Conservation (phyloP, 495 filamentous ascomycete species). For the Daldinia childiae region DNA sequence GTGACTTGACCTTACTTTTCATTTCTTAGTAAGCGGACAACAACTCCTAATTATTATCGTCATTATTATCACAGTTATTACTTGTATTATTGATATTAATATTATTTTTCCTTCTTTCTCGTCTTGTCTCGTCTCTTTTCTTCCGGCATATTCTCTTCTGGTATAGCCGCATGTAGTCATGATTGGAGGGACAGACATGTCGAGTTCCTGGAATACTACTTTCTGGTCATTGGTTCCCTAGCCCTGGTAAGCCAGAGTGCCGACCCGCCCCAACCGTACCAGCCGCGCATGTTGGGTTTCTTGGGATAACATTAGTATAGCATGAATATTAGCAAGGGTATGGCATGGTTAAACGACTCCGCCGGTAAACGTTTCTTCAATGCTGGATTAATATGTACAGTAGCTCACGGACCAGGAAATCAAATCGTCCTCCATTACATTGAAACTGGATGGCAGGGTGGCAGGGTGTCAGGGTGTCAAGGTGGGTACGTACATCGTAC, state of each 20-base stretch:
- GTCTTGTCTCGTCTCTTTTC: neutral
- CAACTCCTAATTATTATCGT: neutral
- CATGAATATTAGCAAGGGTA: neutral
- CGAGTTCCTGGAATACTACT: neutral
- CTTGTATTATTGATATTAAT: neutral
- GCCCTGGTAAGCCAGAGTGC: slow-evolving; percentile 1
- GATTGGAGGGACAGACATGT: neutral
- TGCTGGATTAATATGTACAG: neutral
- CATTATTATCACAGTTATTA: neutral
- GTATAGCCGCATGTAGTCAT: neutral
- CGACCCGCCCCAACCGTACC: neutral
- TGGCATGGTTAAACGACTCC: neutral
- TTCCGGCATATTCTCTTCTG: neutral
- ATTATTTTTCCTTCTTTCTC: neutral
- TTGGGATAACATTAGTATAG: neutral
- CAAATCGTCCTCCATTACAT: neutral
- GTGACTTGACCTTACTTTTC: slow-evolving; percentile 13
- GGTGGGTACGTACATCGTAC: neutral
- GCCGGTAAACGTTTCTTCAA: neutral
- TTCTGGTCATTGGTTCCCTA: neutral
- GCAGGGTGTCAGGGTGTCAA: neutral
- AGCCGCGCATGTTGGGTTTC: neutral
- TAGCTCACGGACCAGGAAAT: slow-evolving; percentile 4
- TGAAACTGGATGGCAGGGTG: neutral
- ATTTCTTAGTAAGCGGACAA: slow-evolving; percentile 1